Conservation (phyloP, 2,329 filamentous ascomycete genomes). For the Fusarium temperatum region DNA sequence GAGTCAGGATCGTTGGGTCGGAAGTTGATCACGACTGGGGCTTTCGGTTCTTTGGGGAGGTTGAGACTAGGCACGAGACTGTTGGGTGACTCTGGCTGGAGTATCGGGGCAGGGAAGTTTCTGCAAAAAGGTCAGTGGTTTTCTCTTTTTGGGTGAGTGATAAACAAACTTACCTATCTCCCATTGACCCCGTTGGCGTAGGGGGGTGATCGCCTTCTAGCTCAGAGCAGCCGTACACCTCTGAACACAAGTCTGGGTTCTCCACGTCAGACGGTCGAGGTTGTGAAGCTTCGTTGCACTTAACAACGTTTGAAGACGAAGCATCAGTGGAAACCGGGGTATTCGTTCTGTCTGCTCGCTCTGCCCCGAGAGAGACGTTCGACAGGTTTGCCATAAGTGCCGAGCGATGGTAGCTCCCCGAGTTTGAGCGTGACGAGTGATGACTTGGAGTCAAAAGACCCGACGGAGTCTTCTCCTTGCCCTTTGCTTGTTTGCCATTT, state of each 20-base stretch:
- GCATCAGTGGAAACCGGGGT: neutral
- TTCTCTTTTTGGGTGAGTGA: neutral
- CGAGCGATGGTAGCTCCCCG: constrained; percentile 38
- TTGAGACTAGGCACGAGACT: constrained; percentile 7
- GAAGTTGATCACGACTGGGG: constrained; percentile 37
- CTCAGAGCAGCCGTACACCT: constrained; percentile 33
- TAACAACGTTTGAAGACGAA: constrained; percentile 21
- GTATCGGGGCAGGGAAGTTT: constrained; percentile 11
- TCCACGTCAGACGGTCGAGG: constrained; percentile 3
- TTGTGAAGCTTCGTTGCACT: constrained; percentile 21
- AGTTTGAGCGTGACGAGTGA: constrained; percentile 41
- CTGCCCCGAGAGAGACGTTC: constrained; percentile 20
- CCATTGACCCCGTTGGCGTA: constrained; percentile 20
- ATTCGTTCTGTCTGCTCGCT: neutral
- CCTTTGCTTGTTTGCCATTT: constrained; percentile 37
- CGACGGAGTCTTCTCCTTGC: constrained; percentile 34
- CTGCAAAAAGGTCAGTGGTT: constrained; percentile 13
- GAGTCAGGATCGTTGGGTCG: constrained; percentile 50
- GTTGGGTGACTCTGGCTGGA: constrained; percentile 28
- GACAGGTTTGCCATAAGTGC: constrained; percentile 21
- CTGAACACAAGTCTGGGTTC: constrained; percentile 18
- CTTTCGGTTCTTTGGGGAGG: constrained; percentile 6
- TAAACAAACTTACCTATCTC: constrained; percentile 11
- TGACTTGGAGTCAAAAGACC: constrained; percentile 40
- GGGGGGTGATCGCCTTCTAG: constrained; percentile 15